Percentiles rank a stretch among this genome's conserved stretches.
phyloP scores from a whole-genome alignment of 306 rosid genomes.

The Corylus heterophylla region DNA sequence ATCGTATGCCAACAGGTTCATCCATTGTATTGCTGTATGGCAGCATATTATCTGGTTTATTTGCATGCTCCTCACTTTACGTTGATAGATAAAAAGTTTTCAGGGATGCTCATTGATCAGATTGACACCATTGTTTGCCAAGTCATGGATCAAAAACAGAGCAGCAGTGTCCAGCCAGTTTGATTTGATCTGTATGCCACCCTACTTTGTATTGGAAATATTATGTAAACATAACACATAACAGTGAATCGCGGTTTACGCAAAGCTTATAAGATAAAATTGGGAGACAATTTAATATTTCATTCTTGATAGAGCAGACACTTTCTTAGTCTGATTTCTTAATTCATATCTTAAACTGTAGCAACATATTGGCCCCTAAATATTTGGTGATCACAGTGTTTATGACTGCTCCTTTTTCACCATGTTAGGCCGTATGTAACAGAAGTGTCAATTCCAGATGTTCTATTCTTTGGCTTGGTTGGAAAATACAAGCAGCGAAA shows the following conservation, averaged over 20 bases:
- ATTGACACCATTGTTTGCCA: too few species aligned
- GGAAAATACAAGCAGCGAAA: background rate
- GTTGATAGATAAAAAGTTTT: too few species aligned
- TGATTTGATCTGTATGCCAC: background rate
- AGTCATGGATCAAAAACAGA: too few species aligned
- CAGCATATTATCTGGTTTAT: too few species aligned
- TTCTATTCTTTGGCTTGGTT: background rate
- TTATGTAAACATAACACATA: background rate
- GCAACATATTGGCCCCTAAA: background rate
- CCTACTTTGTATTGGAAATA: constrained; percentile 1
- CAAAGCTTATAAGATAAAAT: background rate
- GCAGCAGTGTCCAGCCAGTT: too few species aligned
- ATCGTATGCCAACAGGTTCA: too few species aligned
- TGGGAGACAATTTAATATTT: background rate
- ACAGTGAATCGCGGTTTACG: background rate
- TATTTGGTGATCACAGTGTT: background rate
- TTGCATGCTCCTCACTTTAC: too few species aligned
- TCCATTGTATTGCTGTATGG: too few species aligned
- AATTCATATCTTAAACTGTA: background rate
- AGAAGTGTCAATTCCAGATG: background rate
- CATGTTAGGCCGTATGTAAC: background rate
- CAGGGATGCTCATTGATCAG: too few species aligned
- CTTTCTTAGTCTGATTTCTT: background rate
- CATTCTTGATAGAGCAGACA: background rate
- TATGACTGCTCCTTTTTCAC: background rate